Percentiles rank a stretch among this genome's conserved stretches.
Evolutionary conservation across 169 alveolate species (phyloP).

Genomic region (Sarcocystis neurona): DNA sequence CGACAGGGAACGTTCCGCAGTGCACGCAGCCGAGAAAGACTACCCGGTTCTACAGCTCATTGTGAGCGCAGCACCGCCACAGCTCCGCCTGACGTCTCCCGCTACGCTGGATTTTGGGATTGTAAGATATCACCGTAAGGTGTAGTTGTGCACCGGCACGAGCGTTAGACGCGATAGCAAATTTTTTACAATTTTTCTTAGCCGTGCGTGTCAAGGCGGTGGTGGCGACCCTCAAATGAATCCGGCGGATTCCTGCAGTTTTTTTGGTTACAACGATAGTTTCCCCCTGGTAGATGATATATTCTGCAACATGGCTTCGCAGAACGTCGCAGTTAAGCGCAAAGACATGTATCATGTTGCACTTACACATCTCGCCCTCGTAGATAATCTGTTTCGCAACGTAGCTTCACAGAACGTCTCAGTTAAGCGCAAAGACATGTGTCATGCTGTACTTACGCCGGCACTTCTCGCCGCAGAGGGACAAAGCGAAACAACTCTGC

Average conservation of each 20-base stretch:
- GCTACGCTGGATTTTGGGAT: conserved; percentile 28
- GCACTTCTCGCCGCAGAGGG: not conserved
- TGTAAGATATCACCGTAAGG: too few relatives aligned
- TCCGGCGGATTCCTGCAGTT: not conserved
- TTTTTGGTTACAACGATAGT: not conserved
- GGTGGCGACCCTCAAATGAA: not conserved
- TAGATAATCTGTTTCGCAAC: not conserved
- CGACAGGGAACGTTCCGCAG: not conserved
- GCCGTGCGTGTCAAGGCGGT: not conserved
- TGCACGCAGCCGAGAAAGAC: not conserved
- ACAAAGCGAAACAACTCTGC: too few relatives aligned
- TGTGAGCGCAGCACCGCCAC: conserved; percentile 14
- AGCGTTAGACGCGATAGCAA: not conserved
- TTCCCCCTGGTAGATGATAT: not conserved
- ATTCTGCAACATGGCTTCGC: not conserved
- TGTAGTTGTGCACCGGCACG: too few relatives aligned
- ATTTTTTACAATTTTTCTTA: not conserved
- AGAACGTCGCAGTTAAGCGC: not conserved
- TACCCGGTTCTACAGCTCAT: not conserved
- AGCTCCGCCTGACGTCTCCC: not conserved
- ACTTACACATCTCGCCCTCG: too few relatives aligned
- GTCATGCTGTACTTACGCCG: not conserved
- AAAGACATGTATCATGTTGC: not conserved
- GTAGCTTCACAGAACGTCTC: not conserved
- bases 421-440: not conserved